Conservation (phyloP, 2,329 filamentous ascomycete species). For the Tympanopsis confertula region DNA sequence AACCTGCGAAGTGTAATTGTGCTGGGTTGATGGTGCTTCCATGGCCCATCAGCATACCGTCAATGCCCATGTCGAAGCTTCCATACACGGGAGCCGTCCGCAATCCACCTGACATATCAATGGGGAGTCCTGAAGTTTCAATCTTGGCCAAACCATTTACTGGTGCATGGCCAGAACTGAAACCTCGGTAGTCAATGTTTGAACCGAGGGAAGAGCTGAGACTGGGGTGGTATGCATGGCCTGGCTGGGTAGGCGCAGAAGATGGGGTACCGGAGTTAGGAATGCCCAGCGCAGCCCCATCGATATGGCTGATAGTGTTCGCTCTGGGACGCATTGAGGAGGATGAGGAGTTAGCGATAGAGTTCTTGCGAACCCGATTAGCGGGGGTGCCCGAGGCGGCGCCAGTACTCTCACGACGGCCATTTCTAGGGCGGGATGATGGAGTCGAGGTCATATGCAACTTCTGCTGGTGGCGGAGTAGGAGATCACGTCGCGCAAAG, state of each 20-base stretch:
- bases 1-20: constrained; percentile 73
- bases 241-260: constrained; percentile 33
- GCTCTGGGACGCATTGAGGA: constrained; percentile 72
- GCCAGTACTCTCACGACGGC: constrained; percentile 72
- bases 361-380: constrained; percentile 82
- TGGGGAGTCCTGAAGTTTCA: constrained; percentile 61
- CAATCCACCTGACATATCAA: constrained; percentile 58
- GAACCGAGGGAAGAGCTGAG: constrained; percentile 50
- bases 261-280: constrained; percentile 36
- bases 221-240: constrained; percentile 64
- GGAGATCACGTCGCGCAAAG: constrained; percentile 83
- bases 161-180: constrained; percentile 27
- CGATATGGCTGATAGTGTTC: constrained; percentile 92
- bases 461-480: constrained; percentile 95
- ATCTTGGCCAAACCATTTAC: constrained; percentile 67
- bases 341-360: constrained; percentile 50
- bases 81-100: constrained; percentile 64
- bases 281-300: constrained; percentile 63
- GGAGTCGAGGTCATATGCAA: constrained; percentile 86
- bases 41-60: constrained; percentile 56
- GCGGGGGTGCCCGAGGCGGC: constrained; percentile 49
- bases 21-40: constrained; percentile 59
- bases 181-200: constrained; percentile 46
- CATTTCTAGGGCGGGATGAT: constrained; percentile 73
- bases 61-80: constrained; percentile 58